phyloP scores from a whole-genome alignment of 148 eudicot species.

The Vaccinium darrowii region DNA sequence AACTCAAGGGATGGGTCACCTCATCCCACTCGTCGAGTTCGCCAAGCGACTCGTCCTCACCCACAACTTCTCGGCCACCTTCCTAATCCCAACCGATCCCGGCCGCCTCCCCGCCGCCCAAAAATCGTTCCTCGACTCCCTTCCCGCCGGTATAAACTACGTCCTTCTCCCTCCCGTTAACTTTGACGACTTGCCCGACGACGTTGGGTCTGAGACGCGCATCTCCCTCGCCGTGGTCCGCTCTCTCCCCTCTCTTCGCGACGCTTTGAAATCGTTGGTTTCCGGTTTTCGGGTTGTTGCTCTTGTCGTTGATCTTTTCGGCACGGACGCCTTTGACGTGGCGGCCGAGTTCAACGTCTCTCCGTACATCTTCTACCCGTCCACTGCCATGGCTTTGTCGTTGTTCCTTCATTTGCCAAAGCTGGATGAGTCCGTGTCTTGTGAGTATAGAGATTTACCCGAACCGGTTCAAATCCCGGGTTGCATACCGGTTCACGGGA shows the following conservation, averaged over 20 bases:
- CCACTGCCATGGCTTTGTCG: constrained; percentile 41
- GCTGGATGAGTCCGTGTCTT: constrained; percentile 33
- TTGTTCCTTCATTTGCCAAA: constrained; percentile 35
- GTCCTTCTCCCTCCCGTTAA: constrained; percentile 37
- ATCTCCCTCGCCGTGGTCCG: constrained; percentile 28
- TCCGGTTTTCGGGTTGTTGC: constrained; percentile 17
- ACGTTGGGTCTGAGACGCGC: constrained; percentile 23
- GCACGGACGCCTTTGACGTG: constrained; percentile 39
- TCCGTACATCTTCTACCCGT: constrained; percentile 37
- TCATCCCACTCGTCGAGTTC: constrained; percentile 51
- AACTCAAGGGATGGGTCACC: constrained; percentile 70
- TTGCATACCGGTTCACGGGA: constrained; percentile 49
- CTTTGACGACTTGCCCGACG: constrained; percentile 21
- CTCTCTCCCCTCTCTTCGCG: constrained; percentile 23
- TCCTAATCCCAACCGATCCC: constrained; percentile 35
- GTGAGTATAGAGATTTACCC: constrained; percentile 36
- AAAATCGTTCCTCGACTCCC: constrained; percentile 28
- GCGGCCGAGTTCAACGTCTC: constrained; percentile 39
- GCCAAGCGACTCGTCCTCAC: constrained; percentile 42
- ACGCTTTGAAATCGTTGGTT: not conserved
- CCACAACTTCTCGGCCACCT: constrained; percentile 35
- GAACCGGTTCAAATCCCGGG: constrained; percentile 47
- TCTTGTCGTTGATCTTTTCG: constrained; percentile 47
- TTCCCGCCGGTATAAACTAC: constrained; percentile 28
- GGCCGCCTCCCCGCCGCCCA: constrained; percentile 28